phyloP scores from a whole-genome alignment of 2,329 filamentous ascomycete genomes.

The Neofusicoccum sp. region DNA sequence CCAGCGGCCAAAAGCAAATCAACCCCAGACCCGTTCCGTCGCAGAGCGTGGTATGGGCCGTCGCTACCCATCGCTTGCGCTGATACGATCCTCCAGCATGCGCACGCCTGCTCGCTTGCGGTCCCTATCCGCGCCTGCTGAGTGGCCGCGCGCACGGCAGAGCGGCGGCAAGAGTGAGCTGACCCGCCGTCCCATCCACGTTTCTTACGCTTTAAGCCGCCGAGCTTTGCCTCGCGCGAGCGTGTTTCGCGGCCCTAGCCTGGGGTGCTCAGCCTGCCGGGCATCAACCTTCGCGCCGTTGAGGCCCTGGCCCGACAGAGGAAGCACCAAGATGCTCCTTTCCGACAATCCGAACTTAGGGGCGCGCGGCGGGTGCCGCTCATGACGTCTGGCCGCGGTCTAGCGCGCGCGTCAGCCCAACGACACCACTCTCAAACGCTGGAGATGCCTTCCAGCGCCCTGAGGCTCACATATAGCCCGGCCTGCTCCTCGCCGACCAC shows the following conservation, averaged over 20 bases:
- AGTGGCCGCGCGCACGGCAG: conserved; percentile 6
- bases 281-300: neutral
- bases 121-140: conserved; percentile 8
- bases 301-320: neutral
- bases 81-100: conserved; percentile 5
- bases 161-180: conserved; percentile 4
- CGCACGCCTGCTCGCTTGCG: neutral
- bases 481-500: neutral
- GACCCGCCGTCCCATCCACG: conserved; percentile 1
- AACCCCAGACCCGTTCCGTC: conserved; percentile 12
- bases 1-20: conserved; percentile 13
- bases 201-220: conserved; percentile 2
- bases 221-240: neutral
- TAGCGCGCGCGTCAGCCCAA: conserved; percentile 1
- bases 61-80: conserved; percentile 4
- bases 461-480: no score
- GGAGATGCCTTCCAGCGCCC: no score
- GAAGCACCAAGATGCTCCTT: conserved; percentile 1
- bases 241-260: conserved; percentile 10
- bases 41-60: conserved; percentile 8
- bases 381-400: neutral
- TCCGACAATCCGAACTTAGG: conserved; percentile 9
- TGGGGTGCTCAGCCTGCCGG: conserved; percentile 4
- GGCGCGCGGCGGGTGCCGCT: neutral
- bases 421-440: neutral